Evolutionary conservation across 2,329 filamentous ascomycete species (phyloP).

Genomic region (Corynespora cassiicola): DNA sequence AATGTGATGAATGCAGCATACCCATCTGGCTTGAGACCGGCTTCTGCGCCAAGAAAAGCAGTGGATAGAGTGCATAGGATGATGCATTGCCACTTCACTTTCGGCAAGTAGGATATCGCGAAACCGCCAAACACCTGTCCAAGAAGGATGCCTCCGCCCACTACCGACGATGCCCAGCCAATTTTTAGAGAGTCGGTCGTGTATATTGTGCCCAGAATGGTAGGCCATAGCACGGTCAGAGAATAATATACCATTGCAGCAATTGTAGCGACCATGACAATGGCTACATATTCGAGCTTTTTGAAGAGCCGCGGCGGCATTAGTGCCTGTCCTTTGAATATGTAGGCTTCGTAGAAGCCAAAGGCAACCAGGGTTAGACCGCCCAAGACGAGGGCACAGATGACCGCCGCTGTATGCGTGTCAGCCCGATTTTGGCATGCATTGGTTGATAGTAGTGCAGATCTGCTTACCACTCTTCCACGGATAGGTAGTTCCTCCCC

Average conservation of each 20-base stretch:
- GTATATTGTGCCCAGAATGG: conserved; percentile 31
- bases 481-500: conserved; percentile 46
- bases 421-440: too few species aligned
- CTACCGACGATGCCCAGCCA: conserved; percentile 36
- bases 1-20: conserved; percentile 22
- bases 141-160: conserved; percentile 33
- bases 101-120: conserved; percentile 27
- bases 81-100: conserved; percentile 28
- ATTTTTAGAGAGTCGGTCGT: conserved; percentile 27
- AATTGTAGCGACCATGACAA: conserved; percentile 34
- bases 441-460: too few species aligned
- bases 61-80: conserved; percentile 21
- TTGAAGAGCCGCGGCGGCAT: conserved; percentile 42
- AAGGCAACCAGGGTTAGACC: conserved; percentile 30
- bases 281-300: conserved; percentile 32
- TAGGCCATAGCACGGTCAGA: conserved; percentile 39
- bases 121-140: conserved; percentile 36
- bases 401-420: conserved; percentile 22
- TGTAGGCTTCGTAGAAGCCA: conserved; percentile 28
- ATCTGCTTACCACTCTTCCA: conserved; percentile 29
- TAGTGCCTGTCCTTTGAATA: conserved; percentile 37
- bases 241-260: conserved; percentile 32
- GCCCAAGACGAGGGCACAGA: conserved; percentile 22
- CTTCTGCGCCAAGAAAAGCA: conserved; percentile 25
- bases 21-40: conserved; percentile 12